Evolutionary conservation across 2,329 filamentous ascomycete genomes (phyloP), one percentile per base, ranked within the genome.

Genomic region (Cladosporium sp.): DNA sequence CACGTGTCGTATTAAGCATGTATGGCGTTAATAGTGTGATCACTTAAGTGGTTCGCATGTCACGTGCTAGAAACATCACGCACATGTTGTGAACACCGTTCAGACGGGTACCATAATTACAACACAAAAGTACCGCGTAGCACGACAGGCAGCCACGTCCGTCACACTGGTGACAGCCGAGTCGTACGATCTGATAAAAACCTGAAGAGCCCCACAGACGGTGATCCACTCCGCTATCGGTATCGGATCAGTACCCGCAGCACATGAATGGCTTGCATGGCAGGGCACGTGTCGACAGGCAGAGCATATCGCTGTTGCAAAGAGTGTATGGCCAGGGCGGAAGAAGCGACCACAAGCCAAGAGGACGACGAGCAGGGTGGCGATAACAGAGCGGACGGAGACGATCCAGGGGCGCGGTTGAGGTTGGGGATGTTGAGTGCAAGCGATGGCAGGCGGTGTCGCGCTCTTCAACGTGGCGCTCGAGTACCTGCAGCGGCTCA

Each of bases 111-210:
- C 30, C 30, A 34, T 9, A 2, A 34, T 5, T 34, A 34, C 8
- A 34, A 28, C 11, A 20, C 22, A 28, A 47, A 4, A 20, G 47
- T 39, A 40, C 22, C 3, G 12, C 14, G 37, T 17, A 14, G 2
- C 30, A 38, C 43, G 17, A 28, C 43, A 47, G 43, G 4, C 43
- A 47, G 43, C 43, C 43, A 30, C 43, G 25, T 47, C 25, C 43
- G 17, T 30, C 43, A 47, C 8, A 22, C 22, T 30, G 43, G 43
- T 30, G 43, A 47, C 43, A 30, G 43, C 22, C 43, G 25, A 47
- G 43, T 47, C 22, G 43, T 17, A 47, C 49, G 49, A 59, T 59
- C 56, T 51, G 55, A 58, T 58, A 49, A 49, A 55, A 49, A 30
- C 36, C 42, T 49, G 28, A 22, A 49, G 45, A 28, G 54, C 40